Base-by-base conservation (phyloP, 2,329 filamentous ascomycete species). In the Colletotrichum ledebouriae region DNA sequence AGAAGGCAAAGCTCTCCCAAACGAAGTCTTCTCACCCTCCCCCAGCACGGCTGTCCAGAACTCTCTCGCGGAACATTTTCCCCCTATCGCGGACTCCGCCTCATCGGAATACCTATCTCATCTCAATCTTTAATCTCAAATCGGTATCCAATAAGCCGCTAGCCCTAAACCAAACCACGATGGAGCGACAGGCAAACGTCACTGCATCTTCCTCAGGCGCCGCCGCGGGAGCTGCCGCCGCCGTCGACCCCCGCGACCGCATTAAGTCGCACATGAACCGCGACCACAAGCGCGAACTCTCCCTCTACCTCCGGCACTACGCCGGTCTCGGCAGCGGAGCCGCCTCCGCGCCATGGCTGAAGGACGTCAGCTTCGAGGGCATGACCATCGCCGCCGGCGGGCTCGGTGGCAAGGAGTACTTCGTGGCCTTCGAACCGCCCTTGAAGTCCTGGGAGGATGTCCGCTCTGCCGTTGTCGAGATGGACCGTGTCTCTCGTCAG, bases 201-300 rank as follows among this genome's bases (percentile, higher is more conserved):
- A 39, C 52, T 29, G 49, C 42, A 12, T 49, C 62, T 29, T 39
- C 47, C 3, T 29, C 53, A 5, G 46, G 46, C 37, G 59, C 29
- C 47, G 55, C 22, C 13, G 15, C 44, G 15, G 49, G 53, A 44
- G 5, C 73, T 17, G 57, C 72, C 37, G 59, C 29, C 47, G 55
- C 73, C 55, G 10, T 46, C n/a, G 74, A 73, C 41, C 72, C 75
- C 66, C 78, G 76, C 53, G 72, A 73, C 44, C 78, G 80, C 72
- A 82, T 83, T 78, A 87, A 95, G 75, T 84, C 84, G 39, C 94
- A 98, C 83, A 96, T 98, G 93, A 97, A 98, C 81, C 83, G 83
- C 49, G 92, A 95, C 78, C 95, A 97, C 81, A 82, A 85, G 59
- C 86, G 88, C 73, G 93, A 93, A 66, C 88, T 97, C 57, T 82